Base-by-base conservation (phyloP, 345 rosid genomes). In the Hirschfeldia incana region DNA sequence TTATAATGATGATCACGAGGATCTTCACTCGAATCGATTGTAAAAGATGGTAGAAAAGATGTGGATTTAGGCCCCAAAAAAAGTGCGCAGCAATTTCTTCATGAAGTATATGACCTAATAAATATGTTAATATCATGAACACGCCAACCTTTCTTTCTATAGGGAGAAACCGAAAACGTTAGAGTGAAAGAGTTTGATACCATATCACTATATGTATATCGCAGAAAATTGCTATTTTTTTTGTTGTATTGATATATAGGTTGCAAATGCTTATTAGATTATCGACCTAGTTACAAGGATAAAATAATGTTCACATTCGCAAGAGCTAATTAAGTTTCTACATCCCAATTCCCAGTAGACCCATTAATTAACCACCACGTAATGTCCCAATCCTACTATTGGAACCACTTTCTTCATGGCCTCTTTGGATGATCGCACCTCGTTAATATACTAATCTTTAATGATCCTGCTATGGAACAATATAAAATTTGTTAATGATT, bases 321-420 rank as follows among this genome's bases (percentile, higher is more conserved):
- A 39, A 39, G 46, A 46, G 55, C 16, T 13, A 12, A 46, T 46
- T 46, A 46, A 46, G 55, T 46, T 46, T 46, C 55, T 36, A 70
- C 60, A 46, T 51, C 15, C 27, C 34, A 33, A 21, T 21, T 51
- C 15, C 27, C 32, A 65, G 57, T 28, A 69, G 57, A 53, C 53
- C 21, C 17, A 33, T 55, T 72, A 39, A 33, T 55, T 72, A 39
- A 33, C 8, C 46, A 13, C 27, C 72, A 68, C 60, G 63, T 39
- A 63, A 69, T 74, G 75, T 75, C 79, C 32, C 64, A 74, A 80
- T 75, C 79, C 70, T 74, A 80, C 79, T 80, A 64, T 62, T 51
- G 6, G 51, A 4, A n/a, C 83, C 83, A 80, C 79, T 80, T 69
- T 62, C 66, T 74, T 74, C 79, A 74, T 79, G 83, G 82, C 15